These are phyloP conservation scores for Musa itinerans DNA, from an alignment of 176 grass and related monocot species.

Conservation along the genomic window DNA sequence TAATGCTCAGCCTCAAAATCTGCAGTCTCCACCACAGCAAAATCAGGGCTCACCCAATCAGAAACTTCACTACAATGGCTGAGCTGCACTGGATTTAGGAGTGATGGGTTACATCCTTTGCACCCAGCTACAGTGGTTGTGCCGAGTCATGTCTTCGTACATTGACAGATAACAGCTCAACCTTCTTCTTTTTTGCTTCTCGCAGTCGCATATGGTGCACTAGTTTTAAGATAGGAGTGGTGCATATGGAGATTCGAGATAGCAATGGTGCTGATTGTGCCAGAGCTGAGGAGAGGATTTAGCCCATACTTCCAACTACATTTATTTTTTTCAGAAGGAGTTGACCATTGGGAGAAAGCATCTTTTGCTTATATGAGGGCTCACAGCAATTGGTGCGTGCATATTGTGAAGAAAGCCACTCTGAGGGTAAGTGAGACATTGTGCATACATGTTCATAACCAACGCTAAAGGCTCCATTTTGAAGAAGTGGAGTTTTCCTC, in stretches of 20 bases:
- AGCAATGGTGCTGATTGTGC: neutral
- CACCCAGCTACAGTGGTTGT: slow-evolving; percentile 8
- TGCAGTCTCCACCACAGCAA: neutral
- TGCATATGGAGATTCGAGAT: neutral
- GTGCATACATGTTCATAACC: neutral
- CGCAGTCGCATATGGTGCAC: neutral
- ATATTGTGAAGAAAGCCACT: too few relatives aligned
- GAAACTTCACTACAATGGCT: slow-evolving; percentile 14
- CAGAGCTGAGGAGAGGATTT: slow-evolving; percentile 4
- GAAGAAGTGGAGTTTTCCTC: neutral
- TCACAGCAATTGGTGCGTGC: neutral
- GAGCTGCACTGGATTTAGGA: neutral
- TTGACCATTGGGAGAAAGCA: slow-evolving; percentile 2
- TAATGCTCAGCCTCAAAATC: neutral
- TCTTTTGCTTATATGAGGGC: neutral
- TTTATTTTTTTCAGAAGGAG: neutral
- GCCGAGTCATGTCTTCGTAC: neutral
- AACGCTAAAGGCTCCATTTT: neutral
- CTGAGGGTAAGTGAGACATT: neutral
- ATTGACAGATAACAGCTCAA: neutral
- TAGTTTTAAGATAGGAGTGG: neutral
- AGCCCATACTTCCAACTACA: neutral
- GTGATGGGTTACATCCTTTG: slow-evolving; percentile 6
- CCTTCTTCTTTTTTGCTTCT: neutral
- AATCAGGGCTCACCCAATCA: neutral